Evolutionary conservation across 768 basidiomycete species (phyloP), one percentile per base, ranked within the genome.

Genomic region (Lentinula sp.): DNA sequence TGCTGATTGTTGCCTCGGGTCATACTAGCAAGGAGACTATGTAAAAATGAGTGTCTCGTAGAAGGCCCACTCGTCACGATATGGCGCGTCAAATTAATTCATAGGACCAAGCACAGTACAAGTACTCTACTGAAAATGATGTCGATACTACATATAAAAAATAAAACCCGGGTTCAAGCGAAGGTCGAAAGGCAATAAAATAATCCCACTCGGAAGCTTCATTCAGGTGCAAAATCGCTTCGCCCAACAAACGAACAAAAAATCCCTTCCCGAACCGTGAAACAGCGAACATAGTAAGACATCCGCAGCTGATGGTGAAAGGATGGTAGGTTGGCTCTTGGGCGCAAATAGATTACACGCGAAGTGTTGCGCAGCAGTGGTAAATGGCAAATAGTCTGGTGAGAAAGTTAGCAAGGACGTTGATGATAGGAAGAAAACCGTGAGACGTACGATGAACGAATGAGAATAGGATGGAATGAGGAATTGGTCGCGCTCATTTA

Each of bases 171-270:
- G 55, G 35, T 54, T 54, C 10, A 7, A 23, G 5, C n/a, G 55
- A 56, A 56, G 40, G 9, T 56, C 55, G 55, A 56, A 55, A 56
- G 39, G n/a, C 43, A 56, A 56, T 56, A 56, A 56, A 56, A 56
- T 56, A 56, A 56, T 43, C 55, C 55, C 55, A 56, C 55, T 56
- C 55, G 55, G 40, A 43, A 39, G 18, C 53, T 55, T 40, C 40
- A 5, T 23, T 23, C 28, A 40, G 23, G 39, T 11, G 23, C 39
- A 40, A 43, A 42, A 39, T 43, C 40, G 39, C 55, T 40, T 56
- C 55, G 37, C 55, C 15, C 34, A n/a, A 21, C 32, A 39, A 28
- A 54, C 37, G 32, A 28, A 48, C 50, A 32, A 28, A 16, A 7
- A 35, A n/a, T 51, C 15, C 32, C 50, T 34, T 35, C 34, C 50